phyloP scores from a whole-genome alignment of 352 stramenopile genomes.

The Phytophthora sp. region DNA sequence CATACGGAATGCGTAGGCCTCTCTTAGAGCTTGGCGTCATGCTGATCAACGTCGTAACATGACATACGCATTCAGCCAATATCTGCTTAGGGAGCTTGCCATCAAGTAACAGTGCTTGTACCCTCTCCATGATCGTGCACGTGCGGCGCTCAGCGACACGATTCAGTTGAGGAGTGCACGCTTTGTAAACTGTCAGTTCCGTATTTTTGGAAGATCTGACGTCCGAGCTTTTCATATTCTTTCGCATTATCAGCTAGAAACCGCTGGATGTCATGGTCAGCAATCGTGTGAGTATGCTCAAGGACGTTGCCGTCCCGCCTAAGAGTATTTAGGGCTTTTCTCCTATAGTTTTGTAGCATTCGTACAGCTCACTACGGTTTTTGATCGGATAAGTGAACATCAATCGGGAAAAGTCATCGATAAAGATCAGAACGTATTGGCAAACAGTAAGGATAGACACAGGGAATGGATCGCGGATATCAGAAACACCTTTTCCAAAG shows the following conservation, averaged over 20 bases:
- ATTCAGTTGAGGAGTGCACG: slow-evolving; percentile 20
- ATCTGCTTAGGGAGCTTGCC: not conserved
- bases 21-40: not conserved
- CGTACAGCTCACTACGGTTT: slow-evolving; percentile 12
- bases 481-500: slow-evolving; percentile 11
- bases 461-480: slow-evolving; percentile 14
- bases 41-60: slow-evolving; percentile 14
- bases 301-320: not conserved
- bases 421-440: slow-evolving; percentile 23
- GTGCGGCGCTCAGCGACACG: slow-evolving; percentile 15
- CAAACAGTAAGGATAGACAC: slow-evolving; percentile 11
- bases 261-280: not conserved
- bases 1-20: not conserved
- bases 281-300: not conserved
- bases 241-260: slow-evolving; percentile 9
- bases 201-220: slow-evolving; percentile 11
- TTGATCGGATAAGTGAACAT: slow-evolving; percentile 25
- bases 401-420: slow-evolving; percentile 25
- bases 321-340: slow-evolving; percentile 4
- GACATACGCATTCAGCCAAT: slow-evolving; percentile 5
- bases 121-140: slow-evolving; percentile 19
- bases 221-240: slow-evolving; percentile 16
- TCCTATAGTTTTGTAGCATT: slow-evolving; percentile 16
- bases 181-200: slow-evolving; percentile 20
- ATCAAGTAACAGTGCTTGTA: not conserved